These are phyloP conservation scores for Pyrus hybrid DNA, from an alignment of 331 rosid genomes.

Conservation along the genomic window DNA sequence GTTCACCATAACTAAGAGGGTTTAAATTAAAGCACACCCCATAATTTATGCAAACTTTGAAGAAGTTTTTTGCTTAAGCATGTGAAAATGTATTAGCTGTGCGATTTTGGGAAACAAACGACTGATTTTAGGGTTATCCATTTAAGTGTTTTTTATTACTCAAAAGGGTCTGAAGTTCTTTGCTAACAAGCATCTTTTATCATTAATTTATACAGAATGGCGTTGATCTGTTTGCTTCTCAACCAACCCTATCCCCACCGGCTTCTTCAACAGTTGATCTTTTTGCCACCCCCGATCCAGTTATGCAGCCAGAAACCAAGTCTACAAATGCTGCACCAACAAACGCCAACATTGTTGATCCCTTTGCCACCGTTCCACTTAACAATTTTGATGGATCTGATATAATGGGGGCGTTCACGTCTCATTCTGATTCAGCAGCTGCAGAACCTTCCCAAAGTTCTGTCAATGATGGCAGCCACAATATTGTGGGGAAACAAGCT, in stretches of 20 bases:
- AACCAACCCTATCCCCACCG: constrained; percentile 46
- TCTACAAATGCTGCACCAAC: constrained; percentile 31
- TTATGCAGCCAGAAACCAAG: constrained; percentile 48
- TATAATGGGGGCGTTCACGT: constrained; percentile 63
- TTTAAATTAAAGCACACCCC: not conserved
- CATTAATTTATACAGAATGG: constrained; percentile 39
- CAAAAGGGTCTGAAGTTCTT: not conserved
- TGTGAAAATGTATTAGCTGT: not conserved
- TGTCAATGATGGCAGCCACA: constrained; percentile 27
- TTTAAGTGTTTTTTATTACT: not conserved
- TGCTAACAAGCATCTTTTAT: not conserved
- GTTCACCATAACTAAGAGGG: not conserved
- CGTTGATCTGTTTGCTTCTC: constrained; percentile 73
- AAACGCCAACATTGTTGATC: constrained; percentile 51
- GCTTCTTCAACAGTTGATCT: constrained; percentile 60
- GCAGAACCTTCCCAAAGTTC: constrained; percentile 48
- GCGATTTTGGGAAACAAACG: not conserved
- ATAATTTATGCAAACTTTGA: not conserved
- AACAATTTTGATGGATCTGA: constrained; percentile 78
- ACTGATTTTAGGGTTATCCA: not conserved
- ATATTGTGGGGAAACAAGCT: constrained; percentile 30
- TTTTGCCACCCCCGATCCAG: constrained; percentile 57
- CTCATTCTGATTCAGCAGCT: constrained; percentile 47
- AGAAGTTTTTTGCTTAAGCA: not conserved
- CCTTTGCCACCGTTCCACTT: constrained; percentile 87